Evolutionary conservation across 176 grass and related monocot genomes (phyloP).

Genomic region (Raddia distichophylla): DNA sequence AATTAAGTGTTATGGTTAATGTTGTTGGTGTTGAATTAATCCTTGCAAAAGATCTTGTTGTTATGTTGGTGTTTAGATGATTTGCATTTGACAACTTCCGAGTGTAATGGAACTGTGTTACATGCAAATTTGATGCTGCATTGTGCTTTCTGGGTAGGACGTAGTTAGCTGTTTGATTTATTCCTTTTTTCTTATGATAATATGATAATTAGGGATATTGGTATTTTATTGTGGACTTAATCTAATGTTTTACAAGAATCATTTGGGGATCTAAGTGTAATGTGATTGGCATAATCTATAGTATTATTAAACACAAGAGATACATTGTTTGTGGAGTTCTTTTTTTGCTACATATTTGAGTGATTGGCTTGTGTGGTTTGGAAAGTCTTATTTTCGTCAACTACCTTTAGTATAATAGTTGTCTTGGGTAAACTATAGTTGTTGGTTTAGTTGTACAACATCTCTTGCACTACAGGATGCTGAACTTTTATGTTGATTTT

Average conservation of each 20-base stretch:
- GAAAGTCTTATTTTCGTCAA: neutral
- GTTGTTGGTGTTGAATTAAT: neutral
- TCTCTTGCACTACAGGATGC: neutral
- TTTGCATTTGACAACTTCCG: neutral
- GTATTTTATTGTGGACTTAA: neutral
- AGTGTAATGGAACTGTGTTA: neutral
- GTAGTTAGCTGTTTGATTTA: neutral
- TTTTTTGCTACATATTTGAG: too few relatives aligned
- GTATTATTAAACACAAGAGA: too few relatives aligned
- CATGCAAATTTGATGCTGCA: neutral
- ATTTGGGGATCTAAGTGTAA: neutral
- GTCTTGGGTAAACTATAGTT: neutral
- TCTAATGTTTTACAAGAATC: neutral
- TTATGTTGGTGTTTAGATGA: neutral
- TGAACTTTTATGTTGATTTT: neutral
- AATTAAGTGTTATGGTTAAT: neutral
- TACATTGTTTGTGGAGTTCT: too few relatives aligned
- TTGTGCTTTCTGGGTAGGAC: neutral
- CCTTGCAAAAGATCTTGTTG: constrained; percentile 3
- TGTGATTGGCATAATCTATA: too few relatives aligned
- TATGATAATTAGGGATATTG: neutral
- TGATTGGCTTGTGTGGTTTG: neutral
- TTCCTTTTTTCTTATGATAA: neutral
- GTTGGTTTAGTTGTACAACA: neutral
- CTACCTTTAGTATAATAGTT: neutral